A percentile compares a stretch with the other conserved stretches of the same genome.
Conservation (phyloP, 1,139 yeast genomes). For the Taphrina sp. region DNA sequence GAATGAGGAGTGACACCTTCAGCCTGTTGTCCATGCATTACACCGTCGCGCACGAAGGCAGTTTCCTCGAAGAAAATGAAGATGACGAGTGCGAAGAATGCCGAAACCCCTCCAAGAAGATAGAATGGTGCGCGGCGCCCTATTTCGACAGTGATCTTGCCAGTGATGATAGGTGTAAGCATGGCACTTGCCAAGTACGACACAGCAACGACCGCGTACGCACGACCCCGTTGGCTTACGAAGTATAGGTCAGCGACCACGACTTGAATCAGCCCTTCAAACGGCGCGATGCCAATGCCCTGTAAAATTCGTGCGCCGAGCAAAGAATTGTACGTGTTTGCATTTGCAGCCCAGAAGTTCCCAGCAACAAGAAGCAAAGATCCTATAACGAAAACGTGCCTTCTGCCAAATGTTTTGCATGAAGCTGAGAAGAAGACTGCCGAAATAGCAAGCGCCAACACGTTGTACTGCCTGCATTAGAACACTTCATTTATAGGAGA, state of each 20-base stretch:
- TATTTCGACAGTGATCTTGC: conserved; percentile 33
- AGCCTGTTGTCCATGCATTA: conserved; percentile 2
- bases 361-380: conserved; percentile 35
- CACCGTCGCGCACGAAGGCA: conserved; percentile 34
- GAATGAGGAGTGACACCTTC: conserved; percentile 7
- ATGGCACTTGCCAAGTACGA: conserved; percentile 36
- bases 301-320: conserved; percentile 38
- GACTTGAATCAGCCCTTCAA: conserved; percentile 37
- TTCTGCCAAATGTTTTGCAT: conserved; percentile 37
- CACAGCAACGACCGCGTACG: conserved; percentile 36
- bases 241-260: conserved; percentile 38
- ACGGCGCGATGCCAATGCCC: conserved; percentile 38
- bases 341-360: conserved; percentile 36
- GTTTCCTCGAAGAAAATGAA: conserved; percentile 37
- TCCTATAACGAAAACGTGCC: conserved; percentile 37
- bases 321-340: conserved; percentile 37
- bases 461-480: no score
- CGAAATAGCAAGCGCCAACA: conserved; percentile 36
- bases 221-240: conserved; percentile 38
- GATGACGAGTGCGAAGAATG: conserved; percentile 32
- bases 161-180: conserved; percentile 37
- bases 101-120: conserved; percentile 35
- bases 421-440: conserved; percentile 36
- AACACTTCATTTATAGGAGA: no score
- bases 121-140: conserved; percentile 38